Evolutionary conservation across 768 basidiomycete species (phyloP), one percentile per base, ranked within the genome.

Genomic region (Udeniomyces megalosporus): DNA sequence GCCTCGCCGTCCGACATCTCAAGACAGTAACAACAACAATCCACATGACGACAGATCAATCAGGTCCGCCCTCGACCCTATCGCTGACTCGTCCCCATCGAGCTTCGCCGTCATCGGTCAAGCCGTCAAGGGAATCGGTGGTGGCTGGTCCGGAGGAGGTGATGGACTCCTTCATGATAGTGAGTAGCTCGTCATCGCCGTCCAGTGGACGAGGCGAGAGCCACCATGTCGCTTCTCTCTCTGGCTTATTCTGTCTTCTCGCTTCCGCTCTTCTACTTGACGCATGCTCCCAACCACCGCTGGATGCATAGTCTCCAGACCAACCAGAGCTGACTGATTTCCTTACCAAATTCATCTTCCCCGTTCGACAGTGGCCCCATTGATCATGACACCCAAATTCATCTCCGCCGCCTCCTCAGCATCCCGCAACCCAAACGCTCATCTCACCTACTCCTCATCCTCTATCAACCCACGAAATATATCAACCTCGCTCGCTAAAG

Each of bases 341-440:
- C 34, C 53, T 55, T 4, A 20, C 22, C 31, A 11, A 8, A 20
- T 17, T 11, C 15, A 34, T 47, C 45, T n/a, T 58, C 3, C 58
- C 22, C 20, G 26, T 6, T 61, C 53, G n/a, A n/a, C 70, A 83
- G 88, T 91, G 71, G 88, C 88, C 15, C 88, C 88, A 14, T 83
- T 84, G 65, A 86, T 91, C 68, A 88, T 91, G 86, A 89, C 87
- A 2, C 88, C 88, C 26, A 78, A 82, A 60, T 84, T 89, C 81
- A 79, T 84, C 7, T 78, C 84, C 2, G 82, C 82, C n/a, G 80
- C 81, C 3, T 80, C 82, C n/a, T 78, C 82, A 69, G 17, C 71
- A 62, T 48, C 64, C 20, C 42, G 56, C 60, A 38, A 22, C 31
- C 53, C 74, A n/a, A 70, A 68, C 45, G 12, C 46, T 2, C 45